Base-by-base conservation (phyloP, 1,284 basidiomycete genomes). In the Pseudozyma flocculosa region DNA sequence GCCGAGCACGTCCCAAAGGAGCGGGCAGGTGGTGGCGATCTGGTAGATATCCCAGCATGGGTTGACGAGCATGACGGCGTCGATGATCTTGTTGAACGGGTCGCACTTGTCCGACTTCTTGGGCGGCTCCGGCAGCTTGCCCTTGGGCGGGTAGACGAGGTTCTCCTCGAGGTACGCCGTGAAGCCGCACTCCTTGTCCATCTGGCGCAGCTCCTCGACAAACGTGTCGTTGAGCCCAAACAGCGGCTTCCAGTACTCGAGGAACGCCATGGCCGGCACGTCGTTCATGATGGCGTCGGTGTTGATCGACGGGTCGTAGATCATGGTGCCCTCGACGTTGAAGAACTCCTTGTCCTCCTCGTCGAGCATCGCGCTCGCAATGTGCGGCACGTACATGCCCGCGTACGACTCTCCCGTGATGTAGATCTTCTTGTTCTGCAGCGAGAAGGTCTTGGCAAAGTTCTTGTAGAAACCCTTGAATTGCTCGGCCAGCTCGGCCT, bases 381-480 rank as follows among this genome's bases (percentile, higher is more conserved):
- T 92, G 7, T 90, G 80, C 0, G 90, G 91, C 8, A 92, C 82
- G 78, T 90, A 92, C 21, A 88, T 85, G 4, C 90, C 90, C 53
- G 66, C 76, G 73, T 53, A 81, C 77, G 48, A 54, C 42, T 75
- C 72, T 9, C 64, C 72, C 13, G 72, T 54, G 49, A 73, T 58
- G 47, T 63, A 51, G 21, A 75, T 69, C 43, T 73, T 69, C 48
- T 72, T 72, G 36, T 34, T 62, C 43, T 64, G 65, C 61, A 75
- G 71, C 21, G 71, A 58, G 54, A 79, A 80, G 9, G 72, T 68
- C 18, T 63, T 54, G 59, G 79, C 78, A 54, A 78, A 79, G 67
- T 80, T 78, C 38, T 75, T 70, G 1, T 79, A 64, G 61, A 80
- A 79, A 1, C 70, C 72, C 50, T 75, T 59, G 47, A 79, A 65